These are phyloP conservation scores for Eucalyptus curtisii DNA, from an alignment of 345 rosid species.

Conservation along the genomic window DNA sequence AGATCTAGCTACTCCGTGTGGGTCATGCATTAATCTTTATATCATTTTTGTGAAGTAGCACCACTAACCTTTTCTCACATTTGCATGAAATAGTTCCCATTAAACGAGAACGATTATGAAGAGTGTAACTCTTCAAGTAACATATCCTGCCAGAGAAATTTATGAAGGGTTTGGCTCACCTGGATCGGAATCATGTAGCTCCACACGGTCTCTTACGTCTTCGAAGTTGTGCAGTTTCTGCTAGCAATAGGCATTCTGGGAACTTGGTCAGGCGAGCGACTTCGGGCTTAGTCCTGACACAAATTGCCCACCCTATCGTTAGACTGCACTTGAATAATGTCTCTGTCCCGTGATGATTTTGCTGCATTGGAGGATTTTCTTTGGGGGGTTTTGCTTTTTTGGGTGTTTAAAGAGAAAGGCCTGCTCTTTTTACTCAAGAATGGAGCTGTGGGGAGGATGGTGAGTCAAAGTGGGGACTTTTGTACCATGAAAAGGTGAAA, in stretches of 20 bases:
- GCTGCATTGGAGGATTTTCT: neutral
- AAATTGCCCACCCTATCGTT: neutral
- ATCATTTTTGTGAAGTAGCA: neutral
- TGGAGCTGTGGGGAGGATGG: neutral
- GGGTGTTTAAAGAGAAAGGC: neutral
- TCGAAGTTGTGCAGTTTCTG: neutral
- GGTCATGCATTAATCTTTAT: neutral
- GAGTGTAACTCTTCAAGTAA: neutral
- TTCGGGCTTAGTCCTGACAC: neutral
- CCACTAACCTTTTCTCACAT: neutral
- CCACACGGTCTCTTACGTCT: neutral
- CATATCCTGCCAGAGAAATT: neutral
- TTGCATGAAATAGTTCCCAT: neutral
- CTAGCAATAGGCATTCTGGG: neutral
- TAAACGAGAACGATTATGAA: neutral
- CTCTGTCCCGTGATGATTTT: neutral
- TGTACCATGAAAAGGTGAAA: constrained; percentile 3
- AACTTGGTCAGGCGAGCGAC: neutral
- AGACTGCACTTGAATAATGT: neutral
- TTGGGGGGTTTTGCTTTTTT: neutral
- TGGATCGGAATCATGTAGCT: neutral
- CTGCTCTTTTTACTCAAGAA: neutral
- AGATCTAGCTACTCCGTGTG: neutral
- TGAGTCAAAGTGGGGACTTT: constrained; percentile 7
- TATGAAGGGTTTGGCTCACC: neutral